Conservation (phyloP, 2,329 filamentous ascomycete species). For the Pseudogymnoascus verrucosus region DNA sequence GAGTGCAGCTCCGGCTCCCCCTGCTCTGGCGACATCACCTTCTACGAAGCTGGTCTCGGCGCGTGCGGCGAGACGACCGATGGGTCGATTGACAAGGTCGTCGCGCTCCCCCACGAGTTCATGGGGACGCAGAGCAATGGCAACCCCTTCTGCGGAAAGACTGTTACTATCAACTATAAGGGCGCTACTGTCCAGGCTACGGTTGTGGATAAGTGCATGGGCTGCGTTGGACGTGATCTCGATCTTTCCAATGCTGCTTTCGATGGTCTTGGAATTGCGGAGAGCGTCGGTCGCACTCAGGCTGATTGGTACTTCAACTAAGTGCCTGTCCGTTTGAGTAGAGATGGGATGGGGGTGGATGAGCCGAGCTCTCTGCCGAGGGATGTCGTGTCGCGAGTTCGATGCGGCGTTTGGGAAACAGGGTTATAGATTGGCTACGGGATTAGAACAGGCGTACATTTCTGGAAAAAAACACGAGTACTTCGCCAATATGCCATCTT, state of each 20-base stretch:
- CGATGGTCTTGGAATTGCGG: slow-evolving; percentile 39
- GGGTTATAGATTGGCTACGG: neutral
- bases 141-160: slow-evolving; percentile 64
- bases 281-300: slow-evolving; percentile 35
- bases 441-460: neutral
- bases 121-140: slow-evolving; percentile 58
- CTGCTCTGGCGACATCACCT: slow-evolving; percentile 61
- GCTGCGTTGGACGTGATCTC: slow-evolving; percentile 49
- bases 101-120: slow-evolving; percentile 58
- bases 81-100: slow-evolving; percentile 49
- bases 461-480: neutral
- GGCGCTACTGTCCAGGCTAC: slow-evolving; percentile 51
- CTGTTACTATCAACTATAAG: slow-evolving; percentile 53
- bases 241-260: slow-evolving; percentile 55
- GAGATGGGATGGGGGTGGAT: neutral
- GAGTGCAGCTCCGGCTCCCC: slow-evolving; percentile 28
- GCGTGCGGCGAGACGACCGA: slow-evolving; percentile 58
- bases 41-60: slow-evolving; percentile 61
- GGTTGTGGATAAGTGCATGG: slow-evolving; percentile 70
- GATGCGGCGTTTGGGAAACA: neutral
- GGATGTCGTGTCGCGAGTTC: neutral
- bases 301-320: slow-evolving; percentile 42
- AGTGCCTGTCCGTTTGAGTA: neutral
- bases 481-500: neutral
- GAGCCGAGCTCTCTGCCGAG: neutral